Conservation (phyloP, 208 protist genomes). For the Trypanosoma congolense region DNA sequence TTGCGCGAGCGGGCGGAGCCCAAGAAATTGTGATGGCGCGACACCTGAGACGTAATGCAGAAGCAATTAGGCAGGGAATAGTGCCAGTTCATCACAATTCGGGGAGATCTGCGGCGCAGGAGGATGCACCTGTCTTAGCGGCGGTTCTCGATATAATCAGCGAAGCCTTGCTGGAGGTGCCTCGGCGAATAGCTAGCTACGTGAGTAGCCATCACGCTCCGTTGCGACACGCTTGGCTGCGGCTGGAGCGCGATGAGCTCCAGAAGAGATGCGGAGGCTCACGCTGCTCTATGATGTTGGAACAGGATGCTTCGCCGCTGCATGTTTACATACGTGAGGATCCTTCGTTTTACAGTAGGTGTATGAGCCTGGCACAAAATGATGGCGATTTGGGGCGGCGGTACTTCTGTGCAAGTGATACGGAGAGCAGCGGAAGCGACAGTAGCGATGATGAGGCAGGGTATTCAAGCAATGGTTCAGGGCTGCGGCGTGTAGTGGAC, state of each 20-base stretch:
- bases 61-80: slow-evolving; percentile 5
- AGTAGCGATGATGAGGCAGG: neutral
- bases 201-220: slow-evolving; percentile 16
- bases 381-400: neutral
- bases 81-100: neutral
- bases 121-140: slow-evolving; percentile 10
- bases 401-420: slow-evolving; percentile 23
- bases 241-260: slow-evolving; percentile 30
- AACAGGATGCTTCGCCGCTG: slow-evolving; percentile 4
- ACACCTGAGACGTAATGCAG: slow-evolving; percentile 2
- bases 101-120: neutral
- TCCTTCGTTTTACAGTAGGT: slow-evolving; percentile 6
- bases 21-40: slow-evolving; percentile 33
- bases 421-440: slow-evolving; percentile 16
- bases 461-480: neutral
- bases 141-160: slow-evolving; percentile 29
- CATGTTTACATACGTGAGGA: slow-evolving; percentile 32
- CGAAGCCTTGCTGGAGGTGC: slow-evolving; percentile 31
- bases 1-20: slow-evolving; percentile 44
- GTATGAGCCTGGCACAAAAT: neutral
- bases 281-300: neutral
- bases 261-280: neutral
- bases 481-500: neutral
- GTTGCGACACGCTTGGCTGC: slow-evolving; percentile 23
- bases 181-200: slow-evolving; percentile 22